Base-by-base conservation (phyloP, 495 filamentous ascomycete species). In the Penicillium lagena region DNA sequence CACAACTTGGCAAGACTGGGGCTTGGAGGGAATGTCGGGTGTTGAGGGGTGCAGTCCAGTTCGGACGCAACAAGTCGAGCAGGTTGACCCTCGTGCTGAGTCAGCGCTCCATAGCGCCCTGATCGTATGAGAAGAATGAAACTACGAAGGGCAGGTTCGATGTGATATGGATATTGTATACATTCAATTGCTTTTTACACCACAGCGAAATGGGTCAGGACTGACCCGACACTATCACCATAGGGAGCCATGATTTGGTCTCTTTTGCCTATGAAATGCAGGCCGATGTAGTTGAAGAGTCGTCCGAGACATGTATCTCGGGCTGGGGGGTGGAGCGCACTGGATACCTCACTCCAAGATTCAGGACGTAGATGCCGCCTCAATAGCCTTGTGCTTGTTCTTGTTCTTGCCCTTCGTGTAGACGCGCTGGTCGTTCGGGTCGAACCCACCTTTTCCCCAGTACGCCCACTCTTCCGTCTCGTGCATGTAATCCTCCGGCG, bases 381-480 rank as follows among this genome's bases (percentile, higher is more conserved):
- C 51, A 27, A 40, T 44, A 12, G 39, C 29, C 38, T 45, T 47
- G 15, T 45, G 38, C 30, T 47, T 47, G 33, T 63, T 62, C 47
- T 55, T 56, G 28, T 51, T 83, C 28, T 89, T 37, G 13, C 40
- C 89, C 64, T 93, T 96, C 44, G 79, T 75, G 60, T 86, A 80
- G 29, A 95, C 89, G 49, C 91, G 80, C 66, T 82, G 74, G 68
- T 97, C 91, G 35, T 84, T 75, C 1, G 91, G 91, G 70, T 97
- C 86, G 59, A 97, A 97, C 1, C 91, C 91, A 2, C 91, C 90
- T 38, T 87, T 82, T 0, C 91, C 91, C 86, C 88, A 96, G n/a
- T 78, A 79, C 14, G 91, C 91, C 91, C 91, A 97, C 54, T 94
- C 86, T 9, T 89, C 87, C 4, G 91, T 97, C 13, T 80, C 74